Base-by-base conservation (phyloP, 2,329 filamentous ascomycete species). In the Monosporascus cannonballus region DNA sequence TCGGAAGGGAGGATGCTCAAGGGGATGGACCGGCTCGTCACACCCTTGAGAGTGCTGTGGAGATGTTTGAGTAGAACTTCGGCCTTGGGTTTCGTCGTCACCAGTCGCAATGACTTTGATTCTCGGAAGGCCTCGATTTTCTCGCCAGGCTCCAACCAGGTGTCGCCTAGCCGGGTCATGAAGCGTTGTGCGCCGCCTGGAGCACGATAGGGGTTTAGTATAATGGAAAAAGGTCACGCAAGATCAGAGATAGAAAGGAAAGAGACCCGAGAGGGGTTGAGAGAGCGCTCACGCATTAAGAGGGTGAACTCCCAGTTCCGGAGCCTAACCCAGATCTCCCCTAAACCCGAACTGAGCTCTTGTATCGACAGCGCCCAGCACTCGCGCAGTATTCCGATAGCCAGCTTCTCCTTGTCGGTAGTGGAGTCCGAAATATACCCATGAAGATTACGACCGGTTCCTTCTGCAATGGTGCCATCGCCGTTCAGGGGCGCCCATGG, bases 301-400 rank as follows among this genome's bases (percentile, higher is more conserved):
- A 80, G 69, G 34, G 64, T 57, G 54, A 79, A 78, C 49, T 75
- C 69, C 1, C 65, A 51, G 14, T 69, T 68, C 14, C 64, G 61
- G 20, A 81, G 57, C 54, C 59, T 67, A 6, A 81, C 53, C 2
- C 64, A 65, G 1, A 71, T 61, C 34, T 67, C 65, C 6, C 79
- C 80, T 3, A 73, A 61, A 6, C 67, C 68, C 20, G 73, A 69
- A 15, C 73, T 60, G 17, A 77, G 61, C 56, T 80, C 76, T 51
- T 71, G 67, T 2, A 76, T 71, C 8, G 73, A 69, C n/a, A 83
- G 56, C 3, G 69, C 71, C 80, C 80, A 84, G 53, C 71, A 73
- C 24, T 72, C 64, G 14, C 71, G 70, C 68, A 83, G 68, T 50
- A 84, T 65, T 51, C 65, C 66, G 17, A 75, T 55, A 1, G 68